Evolutionary conservation across 1,284 basidiomycete species (phyloP).

Genomic region (Tremellales sp.): DNA sequence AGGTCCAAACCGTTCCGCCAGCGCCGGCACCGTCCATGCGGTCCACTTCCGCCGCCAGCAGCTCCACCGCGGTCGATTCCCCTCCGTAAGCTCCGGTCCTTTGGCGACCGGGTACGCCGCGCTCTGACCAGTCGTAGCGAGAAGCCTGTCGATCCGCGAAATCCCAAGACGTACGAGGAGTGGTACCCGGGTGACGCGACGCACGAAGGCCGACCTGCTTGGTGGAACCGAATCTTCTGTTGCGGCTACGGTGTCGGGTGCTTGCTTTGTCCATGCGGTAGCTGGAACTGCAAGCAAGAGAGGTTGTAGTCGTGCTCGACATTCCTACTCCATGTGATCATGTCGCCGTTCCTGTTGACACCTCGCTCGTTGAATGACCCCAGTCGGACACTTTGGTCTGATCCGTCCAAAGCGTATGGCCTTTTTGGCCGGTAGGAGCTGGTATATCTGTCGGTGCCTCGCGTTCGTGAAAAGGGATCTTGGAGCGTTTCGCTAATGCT

Average conservation of each 20-base stretch:
- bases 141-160: neutral
- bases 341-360: too few species aligned
- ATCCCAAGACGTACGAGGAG: slow-evolving; percentile 14
- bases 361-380: slow-evolving; percentile 15
- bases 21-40: neutral
- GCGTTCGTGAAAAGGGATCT: slow-evolving; percentile 23
- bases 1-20: neutral
- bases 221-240: slow-evolving; percentile 34
- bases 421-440: neutral
- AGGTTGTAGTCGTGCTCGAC: slow-evolving; percentile 6
- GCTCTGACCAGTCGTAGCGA: neutral
- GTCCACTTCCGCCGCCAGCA: neutral
- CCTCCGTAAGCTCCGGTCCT: neutral
- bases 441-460: slow-evolving; percentile 7
- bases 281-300: slow-evolving; percentile 30
- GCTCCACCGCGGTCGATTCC: neutral
- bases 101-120: neutral
- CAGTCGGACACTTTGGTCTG: slow-evolving; percentile 17
- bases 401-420: slow-evolving; percentile 22
- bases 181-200: slow-evolving; percentile 34
- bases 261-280: slow-evolving; percentile 31
- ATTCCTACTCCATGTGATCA: too few species aligned
- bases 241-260: slow-evolving; percentile 36
- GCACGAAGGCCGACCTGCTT: slow-evolving; percentile 23
- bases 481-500: slow-evolving; percentile 6